A percentile compares a stretch with the other conserved stretches of the same genome.
These are phyloP conservation scores for Herpotrichia juniperi DNA, from an alignment of 2,329 filamentous ascomycete species.

Conservation along the genomic window DNA sequence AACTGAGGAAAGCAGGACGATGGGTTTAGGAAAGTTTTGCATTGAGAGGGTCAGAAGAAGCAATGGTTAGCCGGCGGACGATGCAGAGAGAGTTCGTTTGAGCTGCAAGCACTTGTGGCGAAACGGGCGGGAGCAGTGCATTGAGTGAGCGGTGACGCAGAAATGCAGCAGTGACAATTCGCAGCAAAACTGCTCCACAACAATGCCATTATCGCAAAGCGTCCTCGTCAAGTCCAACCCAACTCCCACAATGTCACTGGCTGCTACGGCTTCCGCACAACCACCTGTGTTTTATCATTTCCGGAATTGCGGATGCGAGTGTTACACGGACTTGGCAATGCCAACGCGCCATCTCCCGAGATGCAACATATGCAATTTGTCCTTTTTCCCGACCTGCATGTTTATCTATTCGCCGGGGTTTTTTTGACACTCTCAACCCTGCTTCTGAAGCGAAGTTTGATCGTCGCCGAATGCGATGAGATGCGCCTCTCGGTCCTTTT, in stretches of 20 bases:
- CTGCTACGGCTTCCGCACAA: background rate
- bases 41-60: background rate
- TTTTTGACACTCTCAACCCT: background rate
- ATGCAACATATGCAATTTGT: background rate
- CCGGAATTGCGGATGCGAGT: background rate
- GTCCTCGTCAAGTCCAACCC: background rate
- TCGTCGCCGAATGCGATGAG: background rate
- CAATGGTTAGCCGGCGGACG: background rate
- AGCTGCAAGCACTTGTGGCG: background rate
- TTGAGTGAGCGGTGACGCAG: background rate
- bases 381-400: conserved; percentile 2
- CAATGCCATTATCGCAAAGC: background rate
- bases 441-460: conserved; percentile 4
- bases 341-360: background rate
- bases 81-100: background rate
- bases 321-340: background rate
- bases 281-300: background rate
- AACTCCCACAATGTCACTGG: background rate
- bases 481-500: background rate
- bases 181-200: background rate
- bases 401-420: background rate
- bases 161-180: too few species aligned
- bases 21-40: background rate
- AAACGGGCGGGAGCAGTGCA: background rate
- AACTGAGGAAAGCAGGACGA: background rate